Conservation (phyloP, 805 yeast genomes). For the Kazachstania psychrophila region DNA sequence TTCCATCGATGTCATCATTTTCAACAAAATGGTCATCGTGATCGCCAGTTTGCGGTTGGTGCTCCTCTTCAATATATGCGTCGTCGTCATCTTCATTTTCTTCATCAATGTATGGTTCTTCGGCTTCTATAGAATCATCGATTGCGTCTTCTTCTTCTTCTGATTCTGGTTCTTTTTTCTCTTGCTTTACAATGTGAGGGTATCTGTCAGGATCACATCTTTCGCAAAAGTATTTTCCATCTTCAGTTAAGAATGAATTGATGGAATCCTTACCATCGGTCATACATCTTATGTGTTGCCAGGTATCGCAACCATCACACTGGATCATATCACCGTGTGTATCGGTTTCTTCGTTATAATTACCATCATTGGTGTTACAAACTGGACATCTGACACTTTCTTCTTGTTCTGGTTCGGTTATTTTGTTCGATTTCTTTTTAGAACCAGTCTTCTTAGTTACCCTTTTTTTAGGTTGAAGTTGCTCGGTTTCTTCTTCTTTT, state of each 20-base stretch:
- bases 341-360: slow-evolving; percentile 50
- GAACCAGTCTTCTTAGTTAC: too few species aligned
- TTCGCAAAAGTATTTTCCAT: slow-evolving; percentile 45
- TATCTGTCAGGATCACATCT: slow-evolving; percentile 40
- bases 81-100: slow-evolving; percentile 11
- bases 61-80: slow-evolving; percentile 11
- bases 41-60: not conserved
- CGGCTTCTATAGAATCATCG: slow-evolving; percentile 8
- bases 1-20: not conserved
- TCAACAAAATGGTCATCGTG: slow-evolving; percentile 1
- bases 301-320: slow-evolving; percentile 56
- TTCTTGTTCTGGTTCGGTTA: too few species aligned
- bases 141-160: slow-evolving; percentile 3
- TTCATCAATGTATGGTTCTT: slow-evolving; percentile 6
- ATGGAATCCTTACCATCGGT: slow-evolving; percentile 30
- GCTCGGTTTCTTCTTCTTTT: slow-evolving; percentile 24
- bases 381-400: slow-evolving; percentile 48
- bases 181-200: slow-evolving; percentile 18
- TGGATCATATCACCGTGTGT: slow-evolving; percentile 48
- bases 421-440: too few species aligned
- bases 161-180: not conserved
- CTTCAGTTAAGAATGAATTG: slow-evolving; percentile 26
- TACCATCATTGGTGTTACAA: slow-evolving; percentile 51
- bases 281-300: slow-evolving; percentile 67
- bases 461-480: too few species aligned